phyloP scores from a whole-genome alignment of 1,284 basidiomycete species.

The Porodaedalea pini region DNA sequence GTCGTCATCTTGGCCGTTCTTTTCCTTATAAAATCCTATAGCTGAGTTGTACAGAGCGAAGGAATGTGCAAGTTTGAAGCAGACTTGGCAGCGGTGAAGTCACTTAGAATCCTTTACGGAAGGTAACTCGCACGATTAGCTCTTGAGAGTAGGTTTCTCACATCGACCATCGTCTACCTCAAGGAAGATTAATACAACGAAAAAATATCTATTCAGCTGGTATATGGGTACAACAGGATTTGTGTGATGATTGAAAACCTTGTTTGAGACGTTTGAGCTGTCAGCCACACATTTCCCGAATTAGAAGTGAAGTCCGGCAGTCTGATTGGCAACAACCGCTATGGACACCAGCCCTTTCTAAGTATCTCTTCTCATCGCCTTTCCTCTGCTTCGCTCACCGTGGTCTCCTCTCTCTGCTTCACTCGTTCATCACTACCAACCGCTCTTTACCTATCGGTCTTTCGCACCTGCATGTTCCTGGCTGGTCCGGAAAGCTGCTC shows the following conservation, averaged over 20 bases:
- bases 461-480: constrained; percentile 50
- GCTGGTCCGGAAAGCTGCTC: constrained; percentile 50
- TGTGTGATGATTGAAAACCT: not conserved
- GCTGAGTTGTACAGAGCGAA: no score
- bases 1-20: constrained; percentile 58
- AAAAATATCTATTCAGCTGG: no score
- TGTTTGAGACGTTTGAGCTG: not conserved
- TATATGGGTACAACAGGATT: not conserved
- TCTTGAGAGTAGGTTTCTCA: no score
- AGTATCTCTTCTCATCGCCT: constrained; percentile 13
- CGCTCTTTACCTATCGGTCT: constrained; percentile 31
- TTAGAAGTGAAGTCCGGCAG: constrained; percentile 10
- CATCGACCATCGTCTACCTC: no score
- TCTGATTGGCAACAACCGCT: constrained; percentile 17
- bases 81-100: no score
- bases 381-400: constrained; percentile 26
- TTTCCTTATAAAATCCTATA: not conserved
- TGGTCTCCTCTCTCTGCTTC: constrained; percentile 26
- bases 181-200: no score
- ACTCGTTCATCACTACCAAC: constrained; percentile 25
- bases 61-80: not conserved
- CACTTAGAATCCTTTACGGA: no score
- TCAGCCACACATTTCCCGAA: constrained; percentile 5
- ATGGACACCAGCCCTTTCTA: constrained; percentile 21
- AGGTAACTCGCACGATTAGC: no score